These are phyloP conservation scores for Stygiomarasmius scandens DNA, from an alignment of 1,284 basidiomycete genomes.

Conservation along the genomic window DNA sequence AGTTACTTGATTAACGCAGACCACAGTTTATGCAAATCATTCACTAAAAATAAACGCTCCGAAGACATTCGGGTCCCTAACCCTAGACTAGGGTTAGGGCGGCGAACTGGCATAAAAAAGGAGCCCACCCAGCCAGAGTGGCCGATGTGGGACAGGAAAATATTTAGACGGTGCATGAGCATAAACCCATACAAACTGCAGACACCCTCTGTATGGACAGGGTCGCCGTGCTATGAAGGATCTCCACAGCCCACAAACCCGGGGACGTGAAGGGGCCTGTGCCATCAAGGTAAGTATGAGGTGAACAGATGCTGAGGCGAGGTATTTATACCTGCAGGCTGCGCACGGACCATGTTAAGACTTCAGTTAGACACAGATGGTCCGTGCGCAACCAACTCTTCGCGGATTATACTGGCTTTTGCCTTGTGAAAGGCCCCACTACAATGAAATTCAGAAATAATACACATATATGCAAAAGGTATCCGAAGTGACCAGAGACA, in stretches of 20 bases:
- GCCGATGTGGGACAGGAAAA: constrained; percentile 14
- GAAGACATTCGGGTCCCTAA: neutral
- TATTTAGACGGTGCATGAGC: constrained; percentile 15
- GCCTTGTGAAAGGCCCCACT: no score
- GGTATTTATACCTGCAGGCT: neutral
- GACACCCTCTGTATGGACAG: constrained; percentile 14
- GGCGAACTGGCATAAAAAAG: neutral
- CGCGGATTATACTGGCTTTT: no score
- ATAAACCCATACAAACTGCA: constrained; percentile 13
- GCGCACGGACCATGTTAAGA: constrained; percentile 8
- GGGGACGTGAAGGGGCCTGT: constrained; percentile 12
- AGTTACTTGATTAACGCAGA: no score
- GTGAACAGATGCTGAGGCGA: neutral
- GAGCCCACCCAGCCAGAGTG: constrained; percentile 15
- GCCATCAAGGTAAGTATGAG: constrained; percentile 17
- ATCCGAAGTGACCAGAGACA: neutral
- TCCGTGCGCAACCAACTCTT: no score
- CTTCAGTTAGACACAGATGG: no score
- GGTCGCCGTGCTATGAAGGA: constrained; percentile 15
- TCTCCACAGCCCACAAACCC: constrained; percentile 13
- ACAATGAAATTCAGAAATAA: neutral
- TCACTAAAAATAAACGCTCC: no score
- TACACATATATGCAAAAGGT: neutral
- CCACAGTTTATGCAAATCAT: no score
- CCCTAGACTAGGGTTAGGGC: constrained; percentile 10